Percentiles rank a stretch among this genome's conserved stretches.
Evolutionary conservation across 2,329 filamentous ascomycete species (phyloP).

Genomic region (Apiospora malaysiana): DNA sequence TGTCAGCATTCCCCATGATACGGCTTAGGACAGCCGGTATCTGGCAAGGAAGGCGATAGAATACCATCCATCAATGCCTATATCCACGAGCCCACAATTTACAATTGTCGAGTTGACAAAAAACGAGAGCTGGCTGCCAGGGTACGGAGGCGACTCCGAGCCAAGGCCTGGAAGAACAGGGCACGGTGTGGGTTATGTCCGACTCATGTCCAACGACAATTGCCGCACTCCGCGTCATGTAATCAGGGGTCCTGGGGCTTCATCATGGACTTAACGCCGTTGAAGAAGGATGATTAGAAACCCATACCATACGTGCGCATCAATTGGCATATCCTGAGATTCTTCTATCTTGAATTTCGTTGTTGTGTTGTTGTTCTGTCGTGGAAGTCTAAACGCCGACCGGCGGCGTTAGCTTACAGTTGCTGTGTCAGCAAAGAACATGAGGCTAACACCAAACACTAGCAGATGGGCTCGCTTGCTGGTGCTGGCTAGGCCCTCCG

Average conservation of each 20-base stretch:
- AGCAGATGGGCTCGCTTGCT: neutral
- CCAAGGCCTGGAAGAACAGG: neutral
- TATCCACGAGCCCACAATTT: neutral
- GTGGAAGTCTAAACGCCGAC: neutral
- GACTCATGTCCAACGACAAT: slow-evolving; percentile 7
- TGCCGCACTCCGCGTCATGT: neutral
- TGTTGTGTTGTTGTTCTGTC: neutral
- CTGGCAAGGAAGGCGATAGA: neutral
- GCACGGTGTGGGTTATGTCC: slow-evolving; percentile 11
- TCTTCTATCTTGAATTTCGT: neutral
- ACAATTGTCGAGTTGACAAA: neutral
- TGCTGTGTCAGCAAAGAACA: neutral
- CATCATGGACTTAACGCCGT: neutral
- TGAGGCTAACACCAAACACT: neutral
- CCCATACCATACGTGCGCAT: neutral
- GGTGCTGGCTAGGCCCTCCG: neutral
- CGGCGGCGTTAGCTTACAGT: neutral
- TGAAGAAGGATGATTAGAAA: neutral
- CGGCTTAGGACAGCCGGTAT: too few relatives aligned
- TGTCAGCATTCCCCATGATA: too few relatives aligned
- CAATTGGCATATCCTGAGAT: neutral
- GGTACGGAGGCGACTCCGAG: slow-evolving; percentile 2
- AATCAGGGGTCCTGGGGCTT: neutral
- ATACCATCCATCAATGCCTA: neutral
- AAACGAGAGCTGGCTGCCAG: neutral